Conservation (phyloP, 306 rosid genomes). For the Oemleria cerasiformis region DNA sequence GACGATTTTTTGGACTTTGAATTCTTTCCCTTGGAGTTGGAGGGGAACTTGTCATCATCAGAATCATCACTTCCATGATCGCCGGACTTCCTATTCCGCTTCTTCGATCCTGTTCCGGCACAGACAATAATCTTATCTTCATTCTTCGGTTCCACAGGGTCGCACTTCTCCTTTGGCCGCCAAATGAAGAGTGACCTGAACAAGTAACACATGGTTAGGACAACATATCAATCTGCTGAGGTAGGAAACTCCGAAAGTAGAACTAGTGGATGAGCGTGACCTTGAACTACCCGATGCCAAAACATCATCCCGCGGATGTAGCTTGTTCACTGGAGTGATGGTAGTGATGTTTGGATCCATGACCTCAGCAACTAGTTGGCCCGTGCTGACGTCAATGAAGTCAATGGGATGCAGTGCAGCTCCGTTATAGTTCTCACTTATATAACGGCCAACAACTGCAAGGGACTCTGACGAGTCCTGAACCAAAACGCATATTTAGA, state of each 20-base stretch:
- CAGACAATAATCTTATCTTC: constrained; percentile 55
- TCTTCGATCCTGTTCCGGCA: constrained; percentile 35
- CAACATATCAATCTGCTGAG: background rate
- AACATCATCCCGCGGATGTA: constrained; percentile 85
- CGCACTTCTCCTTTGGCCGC: constrained; percentile 72
- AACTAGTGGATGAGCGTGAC: constrained; percentile 28
- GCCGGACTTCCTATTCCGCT: constrained; percentile 46
- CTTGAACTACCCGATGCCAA: constrained; percentile 91
- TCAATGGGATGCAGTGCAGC: constrained; percentile 95
- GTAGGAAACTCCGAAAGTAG: background rate
- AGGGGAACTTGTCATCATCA: constrained; percentile 45
- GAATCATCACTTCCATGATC: constrained; percentile 46
- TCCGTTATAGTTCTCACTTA: constrained; percentile 88
- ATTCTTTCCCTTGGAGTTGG: constrained; percentile 52
- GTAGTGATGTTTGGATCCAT: constrained; percentile 94
- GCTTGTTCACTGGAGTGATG: constrained; percentile 85
- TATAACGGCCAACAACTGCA: constrained; percentile 85
- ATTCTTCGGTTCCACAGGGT: constrained; percentile 51
- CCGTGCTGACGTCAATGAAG: constrained; percentile 81
- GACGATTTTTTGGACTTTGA: constrained; percentile 35
- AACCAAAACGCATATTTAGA: constrained; percentile 14
- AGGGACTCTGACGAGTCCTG: constrained; percentile 93
- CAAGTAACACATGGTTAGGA: constrained; percentile 11
- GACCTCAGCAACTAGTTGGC: constrained; percentile 86
- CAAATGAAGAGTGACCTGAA: constrained; percentile 85